Conservation (phyloP, 345 rosid genomes). For the Salix dunnii region DNA sequence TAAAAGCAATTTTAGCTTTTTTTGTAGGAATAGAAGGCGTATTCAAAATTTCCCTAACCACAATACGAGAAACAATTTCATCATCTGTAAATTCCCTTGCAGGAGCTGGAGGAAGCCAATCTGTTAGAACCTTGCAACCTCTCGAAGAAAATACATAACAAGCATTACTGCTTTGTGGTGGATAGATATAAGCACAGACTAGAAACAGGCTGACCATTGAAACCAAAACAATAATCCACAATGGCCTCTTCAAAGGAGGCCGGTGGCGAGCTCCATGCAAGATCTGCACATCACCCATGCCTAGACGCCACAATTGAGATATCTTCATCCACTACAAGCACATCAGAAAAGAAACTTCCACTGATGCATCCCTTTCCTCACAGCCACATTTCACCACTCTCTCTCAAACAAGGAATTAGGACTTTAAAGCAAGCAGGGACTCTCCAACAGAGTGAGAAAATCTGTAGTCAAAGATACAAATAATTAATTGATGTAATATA, state of each 20-base stretch:
- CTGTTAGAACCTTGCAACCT: conserved; percentile 73
- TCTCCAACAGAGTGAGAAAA: neutral
- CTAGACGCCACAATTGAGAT: conserved; percentile 62
- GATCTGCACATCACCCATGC: conserved; percentile 63
- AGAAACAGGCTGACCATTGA: conserved; percentile 70
- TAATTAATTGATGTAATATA: neutral
- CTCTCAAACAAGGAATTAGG: conserved; percentile 2
- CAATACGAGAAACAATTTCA: conserved; percentile 73
- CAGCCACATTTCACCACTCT: conserved; percentile 5
- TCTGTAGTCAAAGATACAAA: neutral
- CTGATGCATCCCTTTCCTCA: conserved; percentile 3
- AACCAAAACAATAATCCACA: conserved; percentile 74
- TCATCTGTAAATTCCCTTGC: conserved; percentile 71
- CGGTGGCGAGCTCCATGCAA: conserved; percentile 67
- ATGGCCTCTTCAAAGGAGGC: conserved; percentile 64
- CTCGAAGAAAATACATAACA: conserved; percentile 77
- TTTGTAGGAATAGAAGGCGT: conserved; percentile 45
- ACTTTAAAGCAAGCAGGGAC: neutral
- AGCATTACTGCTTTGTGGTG: conserved; percentile 65
- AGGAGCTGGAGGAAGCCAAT: conserved; percentile 94
- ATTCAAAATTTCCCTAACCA: conserved; percentile 62
- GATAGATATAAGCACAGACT: conserved; percentile 68
- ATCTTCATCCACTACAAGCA: conserved; percentile 50
- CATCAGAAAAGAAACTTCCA: conserved; percentile 7
- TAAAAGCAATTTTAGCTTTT: conserved; percentile 77